Evolutionary conservation across 345 rosid genomes (phyloP), one percentile per base, ranked within the genome.

Genomic region (Eucalyptus grandis): DNA sequence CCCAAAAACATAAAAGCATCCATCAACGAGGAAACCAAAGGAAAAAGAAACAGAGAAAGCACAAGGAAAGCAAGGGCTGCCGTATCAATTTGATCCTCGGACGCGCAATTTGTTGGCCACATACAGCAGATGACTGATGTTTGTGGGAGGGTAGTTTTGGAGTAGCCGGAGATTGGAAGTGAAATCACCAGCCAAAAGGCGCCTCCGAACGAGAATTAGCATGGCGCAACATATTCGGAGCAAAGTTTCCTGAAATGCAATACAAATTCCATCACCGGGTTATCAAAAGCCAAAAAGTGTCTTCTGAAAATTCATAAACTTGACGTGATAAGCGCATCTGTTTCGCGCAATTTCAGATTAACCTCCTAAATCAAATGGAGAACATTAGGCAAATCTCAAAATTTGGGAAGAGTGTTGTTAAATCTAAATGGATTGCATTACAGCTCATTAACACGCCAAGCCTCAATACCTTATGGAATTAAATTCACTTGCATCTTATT

Each of bases 201-300:
- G 97, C 86, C 97, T 95, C 86, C 99, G 91, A 40, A 98, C 88
- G 6, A 98, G 94, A 91, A 98, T 94, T 90, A 98, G 93, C 99
- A 98, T 98, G 49, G 99, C 99, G 62, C 99, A 98, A 91, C 99
- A 98, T 90, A 98, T 88, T 87, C 99, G 95, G 22, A 98, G 97
- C 90, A 98, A 90, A 43, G 98, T 96, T 69, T 97, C 99, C 99
- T 98, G 96, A 93, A 93, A 91, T 46, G 31, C 58, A 47, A 88
- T 5, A 60, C 53, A 62, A 69, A 56, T 77, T 12, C 50, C 51
- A 86, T 44, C 22, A 31, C 30, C 14, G 0, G 15, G 47, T 40
- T 6, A 40, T 40, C 85, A 77, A 21, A 40, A 44, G 85, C 30
- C 85, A 40, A 77, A 40, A 40, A 21, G 9, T 21, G 47, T 77